Evolutionary conservation across 148 eudicot genomes (phyloP), one percentile per base, ranked within the genome.

Genomic region (Chenopodium formosanum): DNA sequence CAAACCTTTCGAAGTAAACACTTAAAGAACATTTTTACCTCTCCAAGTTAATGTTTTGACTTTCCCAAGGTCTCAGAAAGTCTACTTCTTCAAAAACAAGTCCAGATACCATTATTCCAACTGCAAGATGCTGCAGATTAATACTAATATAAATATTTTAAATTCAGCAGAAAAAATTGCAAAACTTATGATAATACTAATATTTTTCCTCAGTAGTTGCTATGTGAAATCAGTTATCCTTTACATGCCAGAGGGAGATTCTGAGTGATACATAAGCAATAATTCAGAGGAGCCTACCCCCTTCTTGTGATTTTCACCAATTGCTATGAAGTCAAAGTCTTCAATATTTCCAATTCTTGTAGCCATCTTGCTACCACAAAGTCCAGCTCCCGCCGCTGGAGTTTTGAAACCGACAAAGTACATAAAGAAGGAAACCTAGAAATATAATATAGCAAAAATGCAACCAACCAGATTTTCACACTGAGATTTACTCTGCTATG

Each of bases 321-420:
- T 73, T 78, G 91, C 90, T 81, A 85, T 91, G 87, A 94, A 94
- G 85, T 92, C 91, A 77, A 94, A 94, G 86, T 92, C 98, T 87
- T 94, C 93, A 78, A 94, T 81, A 68, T 87, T 83, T 77, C 97
- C 97, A 14, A 84, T 90, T 87, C 98, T 90, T 87, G 87, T 85
- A 25, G 98, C 97, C 93, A 94, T 88, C 87, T 94, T 94, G 74
- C 83, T 87, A 82, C 98, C 98, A 4, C 97, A 90, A 82, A 94
- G 97, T 86, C 97, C 97, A 80, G 97, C 98, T 84, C 98, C 97
- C 74, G 94, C 97, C 87, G 93, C 98, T 94, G 86, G 72, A 58
- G 68, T 40, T 22, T 52, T 25, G 22, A 74, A 65, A 67, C 76
- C 80, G 37, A 63, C 17, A 46, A 44, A 58, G 60, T n/a, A 80